phyloP scores from a whole-genome alignment of 805 yeast genomes.

The Tetrapisispora namnaoensis region DNA sequence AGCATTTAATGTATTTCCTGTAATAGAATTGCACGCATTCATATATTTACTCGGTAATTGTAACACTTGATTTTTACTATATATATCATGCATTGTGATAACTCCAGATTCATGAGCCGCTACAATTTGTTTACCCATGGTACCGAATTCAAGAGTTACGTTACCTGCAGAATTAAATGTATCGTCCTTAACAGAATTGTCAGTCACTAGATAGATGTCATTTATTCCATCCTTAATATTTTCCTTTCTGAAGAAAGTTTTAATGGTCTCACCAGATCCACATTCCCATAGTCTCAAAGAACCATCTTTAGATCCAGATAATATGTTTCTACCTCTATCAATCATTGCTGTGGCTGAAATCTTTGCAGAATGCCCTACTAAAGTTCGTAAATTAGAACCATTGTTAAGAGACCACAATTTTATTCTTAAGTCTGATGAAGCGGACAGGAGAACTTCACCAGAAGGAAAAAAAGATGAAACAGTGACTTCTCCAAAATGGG shows the following conservation, averaged over 20 bases:
- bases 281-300: conserved; percentile 60
- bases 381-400: conserved; percentile 41
- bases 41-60: conserved; percentile 23
- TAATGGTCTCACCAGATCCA: conserved; percentile 40
- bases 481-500: conserved; percentile 44
- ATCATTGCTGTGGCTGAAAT: conserved; percentile 43
- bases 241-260: conserved; percentile 32
- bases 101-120: conserved; percentile 37
- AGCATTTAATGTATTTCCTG: background rate
- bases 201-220: conserved; percentile 8
- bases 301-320: conserved; percentile 49
- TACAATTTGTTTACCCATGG: conserved; percentile 34
- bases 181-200: background rate
- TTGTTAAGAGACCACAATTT: conserved; percentile 50
- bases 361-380: conserved; percentile 40
- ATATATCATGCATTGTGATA: conserved; percentile 34
- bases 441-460: conserved; percentile 47
- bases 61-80: conserved; percentile 14
- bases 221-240: conserved; percentile 31
- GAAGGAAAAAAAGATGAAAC: conserved; percentile 50
- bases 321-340: conserved; percentile 58
- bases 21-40: conserved; percentile 17
- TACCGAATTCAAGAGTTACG: conserved; percentile 40
- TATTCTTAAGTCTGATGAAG: conserved; percentile 49
- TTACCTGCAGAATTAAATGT: background rate